A percentile compares a stretch with the other conserved stretches of the same genome.
Conservation (phyloP, 306 rosid genomes). For the Canavalia gladiata region DNA sequence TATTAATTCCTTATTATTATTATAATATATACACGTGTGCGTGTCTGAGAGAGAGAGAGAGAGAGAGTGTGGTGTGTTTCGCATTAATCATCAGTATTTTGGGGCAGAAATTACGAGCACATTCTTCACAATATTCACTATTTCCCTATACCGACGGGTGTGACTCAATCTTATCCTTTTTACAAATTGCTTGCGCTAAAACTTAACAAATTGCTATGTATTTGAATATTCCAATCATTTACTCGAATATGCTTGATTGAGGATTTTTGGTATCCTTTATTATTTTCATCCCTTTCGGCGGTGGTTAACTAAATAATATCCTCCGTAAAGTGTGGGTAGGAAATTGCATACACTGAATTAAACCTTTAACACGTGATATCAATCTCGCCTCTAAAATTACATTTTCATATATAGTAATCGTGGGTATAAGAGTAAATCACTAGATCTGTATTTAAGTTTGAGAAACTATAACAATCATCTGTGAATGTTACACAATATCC, state of each 20-base stretch:
- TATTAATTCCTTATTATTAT: neutral
- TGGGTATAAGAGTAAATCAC: neutral
- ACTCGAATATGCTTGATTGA: constrained; percentile 37
- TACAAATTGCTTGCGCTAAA: neutral
- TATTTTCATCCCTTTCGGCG: neutral
- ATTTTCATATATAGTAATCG: neutral
- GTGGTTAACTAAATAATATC: constrained; percentile 4
- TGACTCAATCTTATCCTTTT: constrained; percentile 11
- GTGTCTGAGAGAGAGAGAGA: no score
- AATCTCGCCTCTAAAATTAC: neutral
- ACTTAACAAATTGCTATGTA: constrained; percentile 8
- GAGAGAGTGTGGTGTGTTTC: neutral
- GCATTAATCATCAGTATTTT: constrained; percentile 30
- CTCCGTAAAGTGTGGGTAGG: constrained; percentile 27
- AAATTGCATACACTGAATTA: constrained; percentile 22
- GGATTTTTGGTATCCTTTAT: neutral
- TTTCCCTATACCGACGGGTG: neutral
- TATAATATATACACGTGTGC: neutral
- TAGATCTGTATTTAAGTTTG: neutral
- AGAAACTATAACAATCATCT: neutral
- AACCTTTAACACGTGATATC: neutral
- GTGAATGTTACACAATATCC: neutral
- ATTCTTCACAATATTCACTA: constrained; percentile 25
- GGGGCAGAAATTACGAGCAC: neutral
- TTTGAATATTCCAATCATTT: constrained; percentile 25